Base-by-base conservation (phyloP, 192 early-diverging fungal species). In the Podila epicladia region DNA sequence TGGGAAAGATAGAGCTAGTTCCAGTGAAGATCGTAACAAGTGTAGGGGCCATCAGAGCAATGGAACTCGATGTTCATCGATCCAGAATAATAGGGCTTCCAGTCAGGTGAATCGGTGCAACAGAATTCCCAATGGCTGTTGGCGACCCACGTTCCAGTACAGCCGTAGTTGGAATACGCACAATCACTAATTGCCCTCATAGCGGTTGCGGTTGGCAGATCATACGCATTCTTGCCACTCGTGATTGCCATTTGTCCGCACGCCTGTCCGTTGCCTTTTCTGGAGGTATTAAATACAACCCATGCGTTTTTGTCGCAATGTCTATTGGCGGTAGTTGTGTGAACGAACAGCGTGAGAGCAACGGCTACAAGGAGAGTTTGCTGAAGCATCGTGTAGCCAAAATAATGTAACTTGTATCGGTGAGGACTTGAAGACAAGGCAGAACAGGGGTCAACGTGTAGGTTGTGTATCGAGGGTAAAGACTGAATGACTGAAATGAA, bases 81-180 rank as follows among this genome's bases (percentile, higher is more conserved):
- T 68, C 66, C 66, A 58, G 66, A 68, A 38, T 68, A 68, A 58
- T 58, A 58, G 26, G 51, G 32, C 55, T 68, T 68, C 66, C 66
- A 68, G 66, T 57, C 51, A 58, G 66, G 66, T 35, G 28, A 35
- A 26, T 68, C 66, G 58, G 51, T 58, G 66, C 66, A 68, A 38
- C 66, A 68, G 66, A 68, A 68, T 68, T 68, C 66, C 66, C 66
- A 68, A 58, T 68, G 66, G 66, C n/a, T 68, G 66, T 58, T 22
- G 66, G 51, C 31, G 55, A 68, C 66, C 66, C 66, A 68, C 41
- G 15, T 58, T 57, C 66, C 66, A 68, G 53, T 58, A 41, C 66
- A 68, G 66, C 66, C 66, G 35, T 58, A 38, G 32, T 58, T 13
- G 32, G 51, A 57, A 58, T 68, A 68, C 33, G 66, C 66, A 58